A percentile compares a stretch with the other conserved stretches of the same genome.
Conservation (phyloP, 2,329 filamentous ascomycete species). For the Zymoseptoria tritici region DNA sequence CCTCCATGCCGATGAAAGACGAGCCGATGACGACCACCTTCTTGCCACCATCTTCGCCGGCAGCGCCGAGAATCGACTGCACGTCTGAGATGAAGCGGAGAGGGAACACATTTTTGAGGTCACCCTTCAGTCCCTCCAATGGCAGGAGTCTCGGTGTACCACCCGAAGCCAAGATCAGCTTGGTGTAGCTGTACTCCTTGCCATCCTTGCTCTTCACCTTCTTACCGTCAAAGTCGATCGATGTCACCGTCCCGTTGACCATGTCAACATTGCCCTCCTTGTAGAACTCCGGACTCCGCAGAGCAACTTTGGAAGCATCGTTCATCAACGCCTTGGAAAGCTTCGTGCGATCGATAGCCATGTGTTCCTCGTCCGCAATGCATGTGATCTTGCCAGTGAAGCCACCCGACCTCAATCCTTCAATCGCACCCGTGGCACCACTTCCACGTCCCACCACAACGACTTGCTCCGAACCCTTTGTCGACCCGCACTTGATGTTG, state of each 20-base stretch:
- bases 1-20: constrained; percentile 97
- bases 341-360: constrained; percentile 86
- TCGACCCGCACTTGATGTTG: constrained; percentile 61
- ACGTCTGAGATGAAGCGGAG: constrained; percentile 71
- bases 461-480: constrained; percentile 55
- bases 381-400: constrained; percentile 75
- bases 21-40: constrained; percentile 89
- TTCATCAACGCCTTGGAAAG: constrained; percentile 87
- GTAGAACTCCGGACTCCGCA: constrained; percentile 72
- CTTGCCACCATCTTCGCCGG: constrained; percentile 72
- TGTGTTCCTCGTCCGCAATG: constrained; percentile 70
- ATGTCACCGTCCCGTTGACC: constrained; percentile 52
- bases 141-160: constrained; percentile 70
- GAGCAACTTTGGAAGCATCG: constrained; percentile 69
- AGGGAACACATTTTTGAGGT: constrained; percentile 78
- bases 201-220: constrained; percentile 68
- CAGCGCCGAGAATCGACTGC: constrained; percentile 67
- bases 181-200: constrained; percentile 67
- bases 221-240: constrained; percentile 68
- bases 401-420: constrained; percentile 73
- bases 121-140: constrained; percentile 71
- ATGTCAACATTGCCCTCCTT: constrained; percentile 52
- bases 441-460: constrained; percentile 84
- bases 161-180: constrained; percentile 84
- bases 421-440: constrained; percentile 71